Evolutionary conservation across 495 filamentous ascomycete genomes (phyloP).

Genomic region (Cairneyella variabilis): DNA sequence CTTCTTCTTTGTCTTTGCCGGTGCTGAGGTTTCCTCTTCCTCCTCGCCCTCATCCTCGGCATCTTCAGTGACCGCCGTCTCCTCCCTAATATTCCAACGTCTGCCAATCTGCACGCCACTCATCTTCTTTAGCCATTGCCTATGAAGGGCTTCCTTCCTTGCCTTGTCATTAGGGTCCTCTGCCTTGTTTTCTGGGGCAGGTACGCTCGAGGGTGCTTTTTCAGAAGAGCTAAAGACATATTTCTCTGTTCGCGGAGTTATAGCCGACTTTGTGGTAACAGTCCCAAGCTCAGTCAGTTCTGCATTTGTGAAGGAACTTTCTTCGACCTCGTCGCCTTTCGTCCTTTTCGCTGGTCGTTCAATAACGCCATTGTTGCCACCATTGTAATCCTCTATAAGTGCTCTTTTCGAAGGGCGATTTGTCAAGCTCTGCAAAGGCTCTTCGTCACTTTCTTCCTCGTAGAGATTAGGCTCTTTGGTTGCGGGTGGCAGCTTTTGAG

Average conservation of each 20-base stretch:
- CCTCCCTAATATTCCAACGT: constrained; percentile 48
- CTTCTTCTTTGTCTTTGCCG: constrained; percentile 53
- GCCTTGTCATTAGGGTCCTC: constrained; percentile 37
- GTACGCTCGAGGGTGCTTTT: constrained; percentile 21
- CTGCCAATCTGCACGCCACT: constrained; percentile 66
- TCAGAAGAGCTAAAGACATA: constrained; percentile 40
- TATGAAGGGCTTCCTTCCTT: constrained; percentile 68
- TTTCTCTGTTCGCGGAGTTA: constrained; percentile 34
- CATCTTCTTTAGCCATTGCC: constrained; percentile 85
- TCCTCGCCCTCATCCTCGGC: constrained; percentile 43
- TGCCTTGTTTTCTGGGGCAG: constrained; percentile 45
- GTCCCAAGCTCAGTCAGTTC: not conserved
- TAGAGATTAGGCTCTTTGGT: constrained; percentile 12
- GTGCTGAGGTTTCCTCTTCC: constrained; percentile 49
- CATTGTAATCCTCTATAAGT: constrained; percentile 38
- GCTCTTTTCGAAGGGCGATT: constrained; percentile 33
- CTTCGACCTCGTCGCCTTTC: constrained; percentile 28
- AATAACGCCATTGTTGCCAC: constrained; percentile 29
- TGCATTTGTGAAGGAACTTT: constrained; percentile 21
- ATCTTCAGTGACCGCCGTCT: constrained; percentile 43
- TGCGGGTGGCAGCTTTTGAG: constrained; percentile 14
- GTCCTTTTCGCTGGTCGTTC: constrained; percentile 38
- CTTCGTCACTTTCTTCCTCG: constrained; percentile 22
- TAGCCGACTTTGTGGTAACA: constrained; percentile 2
- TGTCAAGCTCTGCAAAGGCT: not conserved